Conservation (phyloP, 352 stramenopile species). For the Globisporangium sylvaticum region DNA sequence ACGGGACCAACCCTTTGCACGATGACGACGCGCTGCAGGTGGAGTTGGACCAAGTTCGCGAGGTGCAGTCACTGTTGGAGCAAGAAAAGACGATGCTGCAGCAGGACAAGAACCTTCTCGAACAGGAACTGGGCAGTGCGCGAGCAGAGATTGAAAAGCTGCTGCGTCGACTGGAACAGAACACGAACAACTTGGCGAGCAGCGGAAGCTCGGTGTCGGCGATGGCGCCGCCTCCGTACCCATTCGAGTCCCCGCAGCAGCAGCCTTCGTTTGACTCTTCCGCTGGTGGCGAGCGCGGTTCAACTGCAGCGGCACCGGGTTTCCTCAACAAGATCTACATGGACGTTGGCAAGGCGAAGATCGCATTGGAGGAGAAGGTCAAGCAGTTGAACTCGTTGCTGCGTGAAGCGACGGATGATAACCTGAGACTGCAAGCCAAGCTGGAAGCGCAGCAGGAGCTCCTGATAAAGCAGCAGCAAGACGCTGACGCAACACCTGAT, state of each 20-base stretch:
- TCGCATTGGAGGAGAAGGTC: conserved; percentile 66
- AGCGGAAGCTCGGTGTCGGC: neutral
- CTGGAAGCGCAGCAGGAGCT: conserved; percentile 9
- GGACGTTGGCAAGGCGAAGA: conserved; percentile 77
- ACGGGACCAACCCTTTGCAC: neutral
- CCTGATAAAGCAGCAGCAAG: conserved; percentile 8
- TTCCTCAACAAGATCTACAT: conserved; percentile 82
- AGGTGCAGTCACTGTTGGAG: conserved; percentile 18
- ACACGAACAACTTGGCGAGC: neutral
- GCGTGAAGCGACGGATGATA: conserved; percentile 43
- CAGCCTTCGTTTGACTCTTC: conserved; percentile 4
- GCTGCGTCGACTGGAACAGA: conserved; percentile 25
- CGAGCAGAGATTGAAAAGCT: conserved; percentile 34
- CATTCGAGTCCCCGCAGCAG: conserved; percentile 3
- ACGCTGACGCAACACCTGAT: neutral
- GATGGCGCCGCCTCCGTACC: conserved; percentile 7
- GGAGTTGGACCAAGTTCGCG: conserved; percentile 41
- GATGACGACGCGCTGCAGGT: conserved; percentile 12
- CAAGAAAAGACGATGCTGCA: conserved; percentile 24
- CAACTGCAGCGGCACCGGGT: conserved; percentile 21
- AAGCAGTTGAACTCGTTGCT: conserved; percentile 51
- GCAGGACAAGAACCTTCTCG: conserved; percentile 24
- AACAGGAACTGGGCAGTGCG: conserved; percentile 35
- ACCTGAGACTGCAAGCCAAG: conserved; percentile 30
- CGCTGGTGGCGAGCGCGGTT: conserved; percentile 6